phyloP scores from a whole-genome alignment of 2,329 filamentous ascomycete genomes.

The Aspergillus texensis region DNA sequence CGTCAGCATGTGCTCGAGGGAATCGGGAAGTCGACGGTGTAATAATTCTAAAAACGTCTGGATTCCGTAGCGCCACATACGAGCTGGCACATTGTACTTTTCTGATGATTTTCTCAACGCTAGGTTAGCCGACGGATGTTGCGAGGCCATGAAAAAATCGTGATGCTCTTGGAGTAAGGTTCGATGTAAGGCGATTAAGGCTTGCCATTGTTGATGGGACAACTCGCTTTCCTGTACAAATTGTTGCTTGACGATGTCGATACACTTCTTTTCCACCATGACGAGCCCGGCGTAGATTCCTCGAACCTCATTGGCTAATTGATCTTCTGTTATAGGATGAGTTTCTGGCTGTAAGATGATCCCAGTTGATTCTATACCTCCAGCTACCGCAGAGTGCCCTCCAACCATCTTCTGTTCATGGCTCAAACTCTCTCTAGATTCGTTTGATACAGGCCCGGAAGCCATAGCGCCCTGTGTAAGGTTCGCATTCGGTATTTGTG shows the following conservation, averaged over 20 bases:
- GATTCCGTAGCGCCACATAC: constrained; percentile 94
- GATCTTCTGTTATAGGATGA: constrained; percentile 72
- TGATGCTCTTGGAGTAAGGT: constrained; percentile 81
- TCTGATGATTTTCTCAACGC: constrained; percentile 69
- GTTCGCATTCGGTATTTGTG: constrained; percentile 7
- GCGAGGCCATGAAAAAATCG: constrained; percentile 82
- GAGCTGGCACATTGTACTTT: constrained; percentile 87
- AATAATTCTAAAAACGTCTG: constrained; percentile 80
- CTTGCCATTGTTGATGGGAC: constrained; percentile 76
- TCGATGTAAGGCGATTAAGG: constrained; percentile 77
- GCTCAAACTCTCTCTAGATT: constrained; percentile 15
- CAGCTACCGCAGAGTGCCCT: constrained; percentile 22
- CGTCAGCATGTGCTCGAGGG: constrained; percentile 83
- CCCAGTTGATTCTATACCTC: constrained; percentile 31
- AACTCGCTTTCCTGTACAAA: constrained; percentile 56
- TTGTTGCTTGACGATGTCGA: constrained; percentile 74
- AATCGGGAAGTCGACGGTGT: constrained; percentile 71
- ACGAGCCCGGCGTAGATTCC: constrained; percentile 72
- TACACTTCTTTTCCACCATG: constrained; percentile 85
- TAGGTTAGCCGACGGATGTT: constrained; percentile 76
- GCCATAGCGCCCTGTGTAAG: constrained; percentile 12
- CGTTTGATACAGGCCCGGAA: constrained; percentile 11
- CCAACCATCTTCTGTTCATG: constrained; percentile 22
- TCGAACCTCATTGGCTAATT: constrained; percentile 74
- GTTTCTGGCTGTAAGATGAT: constrained; percentile 64